Percentiles rank a stretch among this genome's conserved stretches.
Conservation (phyloP, 192 early-diverging fungal species). For the Borealophlyctis nickersoniae region DNA sequence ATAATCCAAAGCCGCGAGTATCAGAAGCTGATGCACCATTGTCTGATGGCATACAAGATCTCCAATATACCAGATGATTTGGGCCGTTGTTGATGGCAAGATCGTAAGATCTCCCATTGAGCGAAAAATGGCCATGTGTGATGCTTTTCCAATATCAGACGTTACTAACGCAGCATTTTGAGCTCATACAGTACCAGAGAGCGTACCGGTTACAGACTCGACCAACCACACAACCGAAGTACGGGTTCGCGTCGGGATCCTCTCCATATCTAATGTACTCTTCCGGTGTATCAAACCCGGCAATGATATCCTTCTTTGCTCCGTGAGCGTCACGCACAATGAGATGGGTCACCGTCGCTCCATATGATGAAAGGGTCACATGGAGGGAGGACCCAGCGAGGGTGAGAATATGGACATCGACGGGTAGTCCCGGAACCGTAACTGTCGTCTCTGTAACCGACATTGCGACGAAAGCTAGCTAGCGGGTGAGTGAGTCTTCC, state of each 20-base stretch:
- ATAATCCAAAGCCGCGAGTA: neutral
- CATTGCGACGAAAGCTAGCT: too few species aligned
- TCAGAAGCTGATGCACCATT: neutral
- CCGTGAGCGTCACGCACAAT: conserved; percentile 54
- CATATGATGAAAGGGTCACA: conserved; percentile 38
- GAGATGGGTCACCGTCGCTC: conserved; percentile 68
- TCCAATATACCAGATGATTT: conserved; percentile 52
- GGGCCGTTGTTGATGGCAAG: conserved; percentile 68
- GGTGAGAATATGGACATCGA: conserved; percentile 1
- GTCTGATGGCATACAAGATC: neutral
- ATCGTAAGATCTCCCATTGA: conserved; percentile 55
- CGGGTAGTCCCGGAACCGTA: too few species aligned
- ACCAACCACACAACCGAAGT: conserved; percentile 77
- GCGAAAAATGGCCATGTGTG: conserved; percentile 54
- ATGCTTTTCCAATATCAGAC: conserved; percentile 41
- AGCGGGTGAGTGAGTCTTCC: too few species aligned
- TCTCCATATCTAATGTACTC: conserved; percentile 42
- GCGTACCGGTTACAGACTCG: conserved; percentile 68
- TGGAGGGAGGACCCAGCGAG: neutral
- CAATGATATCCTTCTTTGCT: conserved; percentile 59
- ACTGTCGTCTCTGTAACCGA: too few species aligned
- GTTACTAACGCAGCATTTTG: neutral
- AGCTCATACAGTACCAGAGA: neutral
- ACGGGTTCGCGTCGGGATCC: conserved; percentile 48
- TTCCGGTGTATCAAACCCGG: conserved; percentile 61